A percentile compares a stretch with the other conserved stretches of the same genome.
Evolutionary conservation across 139 green algal species (phyloP).

Genomic region (Parachlorella kessleri): DNA sequence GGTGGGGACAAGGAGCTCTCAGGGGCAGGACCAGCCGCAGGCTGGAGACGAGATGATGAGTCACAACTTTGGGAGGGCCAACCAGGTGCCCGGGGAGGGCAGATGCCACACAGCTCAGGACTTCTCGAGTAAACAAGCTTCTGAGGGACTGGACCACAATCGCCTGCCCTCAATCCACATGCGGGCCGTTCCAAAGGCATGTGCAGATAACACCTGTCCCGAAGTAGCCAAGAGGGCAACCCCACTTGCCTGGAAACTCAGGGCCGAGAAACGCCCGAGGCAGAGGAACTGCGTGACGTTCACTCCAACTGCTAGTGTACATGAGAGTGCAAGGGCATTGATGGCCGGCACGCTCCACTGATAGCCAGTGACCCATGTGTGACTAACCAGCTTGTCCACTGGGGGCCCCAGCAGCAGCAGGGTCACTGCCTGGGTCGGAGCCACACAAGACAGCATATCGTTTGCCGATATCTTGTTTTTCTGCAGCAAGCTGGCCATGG

Average conservation of each 20-base stretch:
- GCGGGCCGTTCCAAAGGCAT: constrained; percentile 58
- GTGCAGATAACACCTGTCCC: constrained; percentile 39
- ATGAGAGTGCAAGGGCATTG: constrained; percentile 64
- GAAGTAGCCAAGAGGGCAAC: not conserved
- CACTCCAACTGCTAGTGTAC: constrained; percentile 72
- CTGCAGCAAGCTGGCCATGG: not conserved
- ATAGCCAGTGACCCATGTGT: constrained; percentile 65
- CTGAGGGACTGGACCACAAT: not conserved
- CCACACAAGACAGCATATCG: constrained; percentile 47
- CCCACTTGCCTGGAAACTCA: constrained; percentile 79
- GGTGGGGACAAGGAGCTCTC: not conserved
- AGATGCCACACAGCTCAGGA: not conserved
- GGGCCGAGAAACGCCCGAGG: constrained; percentile 86
- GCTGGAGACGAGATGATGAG: no score
- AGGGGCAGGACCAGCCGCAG: no score
- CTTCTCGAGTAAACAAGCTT: no score
- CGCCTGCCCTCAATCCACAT: not conserved
- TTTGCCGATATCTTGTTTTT: not conserved
- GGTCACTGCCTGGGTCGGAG: constrained; percentile 27
- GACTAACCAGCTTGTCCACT: constrained; percentile 66
- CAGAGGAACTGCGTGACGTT: constrained; percentile 94
- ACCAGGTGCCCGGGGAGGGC: not conserved
- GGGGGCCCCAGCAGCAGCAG: constrained; percentile 74
- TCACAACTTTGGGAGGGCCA: not conserved
- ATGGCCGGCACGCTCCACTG: constrained; percentile 43